phyloP scores from a whole-genome alignment of 768 basidiomycete species.

The Neoboletus subvelutipes region DNA sequence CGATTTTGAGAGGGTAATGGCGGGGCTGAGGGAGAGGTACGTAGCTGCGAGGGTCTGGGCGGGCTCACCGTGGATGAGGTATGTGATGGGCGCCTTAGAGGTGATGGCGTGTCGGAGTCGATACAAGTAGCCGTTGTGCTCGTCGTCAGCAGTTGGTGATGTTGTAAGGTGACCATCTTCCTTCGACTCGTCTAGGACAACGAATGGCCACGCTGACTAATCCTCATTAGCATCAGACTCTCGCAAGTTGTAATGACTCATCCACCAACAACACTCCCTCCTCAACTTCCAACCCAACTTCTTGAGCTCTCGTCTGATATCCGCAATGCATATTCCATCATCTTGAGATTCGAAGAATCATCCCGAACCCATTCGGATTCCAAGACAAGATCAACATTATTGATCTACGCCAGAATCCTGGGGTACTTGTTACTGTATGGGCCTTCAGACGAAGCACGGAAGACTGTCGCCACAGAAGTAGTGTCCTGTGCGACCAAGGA shows the following conservation, averaged over 20 bases:
- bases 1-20: conserved; percentile 63
- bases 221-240: no score
- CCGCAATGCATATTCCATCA: neutral
- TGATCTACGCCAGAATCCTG: neutral
- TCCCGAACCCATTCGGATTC: neutral
- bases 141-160: no score
- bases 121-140: no score
- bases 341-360: neutral
- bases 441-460: neutral
- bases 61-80: conserved; percentile 37
- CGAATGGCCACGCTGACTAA: no score
- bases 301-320: neutral
- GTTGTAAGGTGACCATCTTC: no score
- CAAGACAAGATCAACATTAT: neutral
- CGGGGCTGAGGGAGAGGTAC: conserved; percentile 58
- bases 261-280: neutral
- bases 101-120: conserved; percentile 68
- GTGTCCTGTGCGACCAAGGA: neutral
- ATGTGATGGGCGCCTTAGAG: conserved; percentile 49
- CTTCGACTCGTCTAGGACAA: no score
- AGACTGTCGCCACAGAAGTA: no score
- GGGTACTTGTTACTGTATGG: neutral
- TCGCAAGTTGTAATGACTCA: no score
- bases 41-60: conserved; percentile 53
- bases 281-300: neutral